Base-by-base conservation (phyloP, 2,329 filamentous ascomycete genomes). In the Zasmidium citrigriseum region DNA sequence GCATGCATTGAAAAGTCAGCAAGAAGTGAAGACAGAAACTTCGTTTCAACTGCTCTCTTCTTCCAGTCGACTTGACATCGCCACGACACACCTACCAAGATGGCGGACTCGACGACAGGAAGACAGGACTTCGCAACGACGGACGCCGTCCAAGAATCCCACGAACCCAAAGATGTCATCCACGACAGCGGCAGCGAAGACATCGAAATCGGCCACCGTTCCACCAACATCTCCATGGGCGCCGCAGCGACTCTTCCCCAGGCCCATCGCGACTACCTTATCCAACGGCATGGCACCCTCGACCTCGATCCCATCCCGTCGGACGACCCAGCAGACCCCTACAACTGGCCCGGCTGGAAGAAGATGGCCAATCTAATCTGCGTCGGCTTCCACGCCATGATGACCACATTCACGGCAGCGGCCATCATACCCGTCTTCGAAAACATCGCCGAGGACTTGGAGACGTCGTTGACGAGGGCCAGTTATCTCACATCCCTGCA, bases 271-370 rank as follows among this genome's bases (percentile, higher is more conserved):
- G 73, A 82, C 46, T 85, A 83, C 67, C 73, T 85, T 4, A 68
- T 84, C 11, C 63, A 75, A 25, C 75, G 78, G 55, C 82, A 85
- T 75, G 82, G 82, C 50, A 84, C 80, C 0, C 66, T 83, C 22
- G 77, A 83, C 20, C 76, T 85, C 3, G 80, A 83, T 49, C 83
- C 83, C 1, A 68, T 85, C 14, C 83, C 83, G 1, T 75, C 75
- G 27, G 76, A 76, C 64, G 76, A 76, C 34, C 76, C 78, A 55
- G 79, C 78, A 2, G 82, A 85, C 66, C 83, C 82, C 0, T 83
- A 82, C 67, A 85, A 85, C 60, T 85, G 81, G 81, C 76, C 81
- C 1, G 67, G 84, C 23, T 81, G 80, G 77, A 82, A 81, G 73
- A 70, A 69, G 50, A 53, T 84, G 78, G 68, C 75, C 0, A 54